Evolutionary conservation across 169 alveolate genomes (phyloP).

Genomic region (Ichthyophthirius multifiliis): DNA sequence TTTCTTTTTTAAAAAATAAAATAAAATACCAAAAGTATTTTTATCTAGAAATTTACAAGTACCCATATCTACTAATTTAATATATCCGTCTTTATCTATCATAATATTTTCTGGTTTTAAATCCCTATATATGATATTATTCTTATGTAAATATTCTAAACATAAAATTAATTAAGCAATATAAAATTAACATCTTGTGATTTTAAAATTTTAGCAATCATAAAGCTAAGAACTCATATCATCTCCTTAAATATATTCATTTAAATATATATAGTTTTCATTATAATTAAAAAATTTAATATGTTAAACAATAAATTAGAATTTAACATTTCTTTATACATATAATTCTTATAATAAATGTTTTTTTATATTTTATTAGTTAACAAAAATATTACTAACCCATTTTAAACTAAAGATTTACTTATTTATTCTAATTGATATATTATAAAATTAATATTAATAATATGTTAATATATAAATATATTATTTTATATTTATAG

Average conservation of each 20-base stretch:
- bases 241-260: too few species aligned
- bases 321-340: too few species aligned
- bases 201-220: neutral
- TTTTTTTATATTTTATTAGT: slow-evolving; percentile 59
- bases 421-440: slow-evolving; percentile 36
- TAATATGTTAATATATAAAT: slow-evolving; percentile 58
- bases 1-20: too few species aligned
- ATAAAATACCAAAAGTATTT: too few species aligned
- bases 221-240: neutral
- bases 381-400: too few species aligned
- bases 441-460: slow-evolving; percentile 20
- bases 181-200: neutral
- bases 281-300: too few species aligned
- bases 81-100: slow-evolving; percentile 76
- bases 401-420: slow-evolving; percentile 71
- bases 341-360: slow-evolving; percentile 45
- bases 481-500: slow-evolving; percentile 19
- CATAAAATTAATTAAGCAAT: slow-evolving; percentile 1
- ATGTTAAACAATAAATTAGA: too few species aligned
- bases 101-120: slow-evolving; percentile 23
- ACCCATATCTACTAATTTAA: slow-evolving; percentile 95
- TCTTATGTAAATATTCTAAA: slow-evolving; percentile 21
- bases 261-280: too few species aligned
- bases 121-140: slow-evolving; percentile 22
- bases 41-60: slow-evolving; percentile 91